Evolutionary conservation across 176 grass and related monocot genomes (phyloP).

Genomic region (Zizania latifolia): DNA sequence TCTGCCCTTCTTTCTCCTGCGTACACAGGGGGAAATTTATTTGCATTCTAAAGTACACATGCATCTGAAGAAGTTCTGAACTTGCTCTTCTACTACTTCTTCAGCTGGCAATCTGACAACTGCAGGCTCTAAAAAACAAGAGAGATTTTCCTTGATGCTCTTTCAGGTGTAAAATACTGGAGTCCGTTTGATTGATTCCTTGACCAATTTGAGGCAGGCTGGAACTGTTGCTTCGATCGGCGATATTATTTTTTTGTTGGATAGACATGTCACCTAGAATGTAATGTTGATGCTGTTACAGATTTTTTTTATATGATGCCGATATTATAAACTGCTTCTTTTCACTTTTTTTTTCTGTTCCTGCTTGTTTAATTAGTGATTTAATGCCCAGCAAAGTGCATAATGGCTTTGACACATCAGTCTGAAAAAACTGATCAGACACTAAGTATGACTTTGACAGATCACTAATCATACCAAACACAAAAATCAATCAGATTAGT

Average conservation of each 20-base stretch:
- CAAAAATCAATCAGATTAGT: background rate
- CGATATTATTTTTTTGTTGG: conserved; percentile 7
- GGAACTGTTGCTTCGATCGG: conserved; percentile 21
- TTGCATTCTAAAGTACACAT: background rate
- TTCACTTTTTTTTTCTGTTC: background rate
- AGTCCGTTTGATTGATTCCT: conserved; percentile 30
- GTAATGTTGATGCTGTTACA: conserved; percentile 6
- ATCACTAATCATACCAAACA: no score
- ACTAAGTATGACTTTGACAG: conserved; percentile 20
- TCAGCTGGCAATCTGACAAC: conserved; percentile 17
- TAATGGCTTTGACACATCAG: background rate
- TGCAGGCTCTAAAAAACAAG: conserved; percentile 19
- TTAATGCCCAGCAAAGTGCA: background rate
- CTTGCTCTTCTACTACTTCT: background rate
- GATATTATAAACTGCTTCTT: background rate
- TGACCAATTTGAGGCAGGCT: conserved; percentile 20
- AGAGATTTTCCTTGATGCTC: conserved; percentile 10
- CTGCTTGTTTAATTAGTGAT: background rate
- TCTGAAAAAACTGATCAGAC: conserved; percentile 8
- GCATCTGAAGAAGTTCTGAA: conserved; percentile 22
- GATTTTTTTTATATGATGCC: background rate
- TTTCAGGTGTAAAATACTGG: conserved; percentile 33
- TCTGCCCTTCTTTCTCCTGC: conserved; percentile 2
- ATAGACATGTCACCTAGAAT: conserved; percentile 13
- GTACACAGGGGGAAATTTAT: conserved; percentile 5